phyloP scores from a whole-genome alignment of 192 early-diverging fungal species.

The Backusella tuberculispora region DNA sequence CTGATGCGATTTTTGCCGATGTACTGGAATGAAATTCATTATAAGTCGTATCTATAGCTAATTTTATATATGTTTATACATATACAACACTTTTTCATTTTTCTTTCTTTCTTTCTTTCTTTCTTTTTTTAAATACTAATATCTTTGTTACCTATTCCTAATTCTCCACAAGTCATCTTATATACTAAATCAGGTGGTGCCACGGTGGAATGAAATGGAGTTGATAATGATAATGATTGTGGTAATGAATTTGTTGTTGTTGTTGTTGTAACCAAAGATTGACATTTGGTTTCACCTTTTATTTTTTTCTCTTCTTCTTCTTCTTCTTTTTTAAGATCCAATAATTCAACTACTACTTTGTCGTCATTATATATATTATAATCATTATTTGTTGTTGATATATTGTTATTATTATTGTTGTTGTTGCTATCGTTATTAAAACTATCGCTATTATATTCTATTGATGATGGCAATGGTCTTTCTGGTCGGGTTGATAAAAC shows the following conservation, averaged over 20 bases:
- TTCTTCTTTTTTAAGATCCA: conserved; percentile 17
- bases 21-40: conserved; percentile 29
- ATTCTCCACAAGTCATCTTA: conserved; percentile 56
- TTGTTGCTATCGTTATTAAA: too few species aligned
- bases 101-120: background rate
- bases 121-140: background rate
- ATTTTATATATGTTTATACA: background rate
- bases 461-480: too few species aligned
- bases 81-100: background rate
- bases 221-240: too few species aligned
- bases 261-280: background rate
- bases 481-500: background rate
- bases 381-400: background rate
- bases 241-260: too few species aligned
- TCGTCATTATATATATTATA: conserved; percentile 13
- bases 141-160: conserved; percentile 46
- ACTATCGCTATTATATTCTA: too few species aligned
- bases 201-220: background rate
- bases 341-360: conserved; percentile 24
- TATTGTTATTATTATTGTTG: too few species aligned
- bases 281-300: background rate
- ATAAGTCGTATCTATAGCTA: conserved; percentile 38
- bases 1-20: conserved; percentile 28
- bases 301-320: background rate
- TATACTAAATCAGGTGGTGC: conserved; percentile 46